Conservation (phyloP, 148 eudicot genomes). For the Rhododendron griersonianum region DNA sequence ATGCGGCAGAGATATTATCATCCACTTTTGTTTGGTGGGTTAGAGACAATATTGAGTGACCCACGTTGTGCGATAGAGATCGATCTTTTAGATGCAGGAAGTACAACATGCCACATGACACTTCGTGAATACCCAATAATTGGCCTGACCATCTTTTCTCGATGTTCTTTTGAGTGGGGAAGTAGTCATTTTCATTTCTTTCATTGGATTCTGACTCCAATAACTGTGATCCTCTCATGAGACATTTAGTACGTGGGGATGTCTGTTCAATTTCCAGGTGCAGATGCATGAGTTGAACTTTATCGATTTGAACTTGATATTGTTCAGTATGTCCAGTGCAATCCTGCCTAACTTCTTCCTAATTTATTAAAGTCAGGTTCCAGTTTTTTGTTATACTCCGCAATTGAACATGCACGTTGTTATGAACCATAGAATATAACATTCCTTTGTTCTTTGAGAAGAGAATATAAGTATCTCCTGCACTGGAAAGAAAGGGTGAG, state of each 20-base stretch:
- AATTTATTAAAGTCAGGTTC: not conserved
- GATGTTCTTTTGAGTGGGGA: not conserved
- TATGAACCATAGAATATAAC: not conserved
- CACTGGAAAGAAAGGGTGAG: not conserved
- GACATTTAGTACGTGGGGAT: not conserved
- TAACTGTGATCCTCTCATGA: not conserved
- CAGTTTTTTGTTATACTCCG: not conserved
- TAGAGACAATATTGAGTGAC: too few relatives aligned
- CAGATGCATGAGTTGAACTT: not conserved
- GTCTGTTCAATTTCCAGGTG: not conserved
- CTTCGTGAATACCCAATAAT: too few relatives aligned
- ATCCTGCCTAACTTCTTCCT: slow-evolving; percentile 4
- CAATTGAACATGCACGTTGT: not conserved
- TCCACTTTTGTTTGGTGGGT: too few relatives aligned
- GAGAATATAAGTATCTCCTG: not conserved
- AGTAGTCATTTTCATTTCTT: not conserved
- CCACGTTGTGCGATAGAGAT: too few relatives aligned
- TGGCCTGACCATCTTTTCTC: not conserved
- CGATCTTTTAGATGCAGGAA: too few relatives aligned
- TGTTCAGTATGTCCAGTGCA: not conserved
- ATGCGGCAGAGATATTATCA: too few relatives aligned
- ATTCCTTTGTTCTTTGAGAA: not conserved
- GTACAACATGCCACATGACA: too few relatives aligned
- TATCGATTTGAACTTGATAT: not conserved
- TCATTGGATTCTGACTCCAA: slow-evolving; percentile 13